phyloP scores from a whole-genome alignment of 352 stramenopile species.

The Globisporangium spinosum region DNA sequence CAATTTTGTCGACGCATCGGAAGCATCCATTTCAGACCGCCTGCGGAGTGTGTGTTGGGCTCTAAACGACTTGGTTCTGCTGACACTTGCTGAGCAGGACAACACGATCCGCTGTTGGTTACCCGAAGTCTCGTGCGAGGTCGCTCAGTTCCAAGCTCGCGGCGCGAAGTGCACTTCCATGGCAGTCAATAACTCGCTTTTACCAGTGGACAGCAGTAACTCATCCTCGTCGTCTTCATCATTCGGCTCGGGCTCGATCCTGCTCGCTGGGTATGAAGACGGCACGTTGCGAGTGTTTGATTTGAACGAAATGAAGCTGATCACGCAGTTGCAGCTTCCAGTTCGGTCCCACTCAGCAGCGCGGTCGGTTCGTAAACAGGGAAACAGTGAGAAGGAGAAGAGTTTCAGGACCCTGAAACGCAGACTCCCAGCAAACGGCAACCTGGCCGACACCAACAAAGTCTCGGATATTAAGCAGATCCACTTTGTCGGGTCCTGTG shows the following conservation, averaged over 20 bases:
- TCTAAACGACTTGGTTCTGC: conserved; percentile 28
- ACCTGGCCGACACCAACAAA: not conserved
- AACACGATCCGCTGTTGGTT: conserved; percentile 43
- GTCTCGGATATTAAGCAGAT: conserved; percentile 25
- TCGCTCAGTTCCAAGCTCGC: conserved; percentile 35
- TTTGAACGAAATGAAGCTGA: conserved; percentile 34
- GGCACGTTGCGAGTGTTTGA: conserved; percentile 50
- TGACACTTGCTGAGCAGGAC: conserved; percentile 27
- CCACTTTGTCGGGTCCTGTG: conserved; percentile 31
- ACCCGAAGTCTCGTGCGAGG: conserved; percentile 29
- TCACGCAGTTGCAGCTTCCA: conserved; percentile 38
- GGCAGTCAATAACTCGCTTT: conserved; percentile 24
- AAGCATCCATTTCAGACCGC: too few relatives aligned
- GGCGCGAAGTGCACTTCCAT: conserved; percentile 34
- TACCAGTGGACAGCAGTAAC: not conserved
- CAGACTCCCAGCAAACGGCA: not conserved
- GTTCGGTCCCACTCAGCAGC: not conserved
- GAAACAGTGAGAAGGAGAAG: not conserved
- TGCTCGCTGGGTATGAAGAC: conserved; percentile 49
- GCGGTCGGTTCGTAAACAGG: not conserved
- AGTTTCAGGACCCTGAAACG: conserved; percentile 7
- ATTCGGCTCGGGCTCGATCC: conserved; percentile 17
- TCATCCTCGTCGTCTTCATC: not conserved
- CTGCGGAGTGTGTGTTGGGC: conserved; percentile 22
- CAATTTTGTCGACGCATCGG: too few relatives aligned